Conservation (phyloP, 2,329 filamentous ascomycete species). For the Cordyceps cateniannulata region DNA sequence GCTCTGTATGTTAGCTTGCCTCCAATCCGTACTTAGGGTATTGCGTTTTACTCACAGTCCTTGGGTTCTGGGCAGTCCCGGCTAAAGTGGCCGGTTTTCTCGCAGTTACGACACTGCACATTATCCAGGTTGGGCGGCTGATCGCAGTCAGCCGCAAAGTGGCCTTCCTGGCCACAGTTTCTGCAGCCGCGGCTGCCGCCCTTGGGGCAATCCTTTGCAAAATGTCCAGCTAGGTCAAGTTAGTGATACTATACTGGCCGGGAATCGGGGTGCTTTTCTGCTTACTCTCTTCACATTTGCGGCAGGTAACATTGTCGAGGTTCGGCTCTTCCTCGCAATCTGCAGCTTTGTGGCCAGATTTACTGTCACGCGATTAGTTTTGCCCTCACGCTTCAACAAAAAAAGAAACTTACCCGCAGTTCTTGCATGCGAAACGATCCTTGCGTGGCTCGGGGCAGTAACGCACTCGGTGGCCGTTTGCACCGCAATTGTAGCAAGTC, state of each 20-base stretch:
- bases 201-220: conserved; percentile 57
- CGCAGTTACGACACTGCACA: conserved; percentile 56
- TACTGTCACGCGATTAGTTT: conserved; percentile 22
- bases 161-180: conserved; percentile 60
- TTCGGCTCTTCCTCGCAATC: conserved; percentile 56
- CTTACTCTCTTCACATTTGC: conserved; percentile 57
- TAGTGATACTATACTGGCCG: background rate
- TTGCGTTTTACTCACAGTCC: conserved; percentile 26
- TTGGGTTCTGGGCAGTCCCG: conserved; percentile 56
- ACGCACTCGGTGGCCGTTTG: conserved; percentile 58
- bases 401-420: conserved; percentile 46
- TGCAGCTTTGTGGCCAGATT: conserved; percentile 43
- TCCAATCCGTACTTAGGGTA: background rate
- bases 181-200: conserved; percentile 49
- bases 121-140: conserved; percentile 35
- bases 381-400: background rate
- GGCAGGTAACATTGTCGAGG: conserved; percentile 57
- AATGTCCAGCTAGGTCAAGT: conserved; percentile 47
- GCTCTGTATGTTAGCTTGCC: conserved; percentile 16
- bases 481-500: conserved; percentile 59
- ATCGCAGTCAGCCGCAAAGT: conserved; percentile 46
- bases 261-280: conserved; percentile 7
- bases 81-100: conserved; percentile 53
- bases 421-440: conserved; percentile 61
- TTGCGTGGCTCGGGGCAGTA: conserved; percentile 62